Evolutionary conservation across 2,329 filamentous ascomycete species (phyloP).

Genomic region (Lanzia echinophila): DNA sequence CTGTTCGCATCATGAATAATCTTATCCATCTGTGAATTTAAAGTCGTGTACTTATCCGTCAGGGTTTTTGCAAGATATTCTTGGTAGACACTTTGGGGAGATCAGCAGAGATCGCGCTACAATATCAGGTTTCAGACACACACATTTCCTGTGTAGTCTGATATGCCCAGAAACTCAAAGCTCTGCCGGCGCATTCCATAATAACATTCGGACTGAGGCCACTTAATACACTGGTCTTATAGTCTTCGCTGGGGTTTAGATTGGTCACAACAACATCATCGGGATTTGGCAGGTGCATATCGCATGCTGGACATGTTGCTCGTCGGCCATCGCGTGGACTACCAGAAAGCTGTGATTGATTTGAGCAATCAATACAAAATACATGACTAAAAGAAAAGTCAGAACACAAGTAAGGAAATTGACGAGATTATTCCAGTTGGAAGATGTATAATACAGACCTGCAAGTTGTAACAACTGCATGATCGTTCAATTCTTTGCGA

Average conservation of each 20-base stretch:
- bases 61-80: slow-evolving; percentile 66
- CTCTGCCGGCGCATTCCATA: slow-evolving; percentile 79
- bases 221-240: slow-evolving; percentile 79
- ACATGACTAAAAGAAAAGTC: slow-evolving; percentile 56
- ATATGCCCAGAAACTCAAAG: slow-evolving; percentile 79
- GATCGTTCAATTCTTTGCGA: slow-evolving; percentile 58
- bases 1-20: slow-evolving; percentile 68
- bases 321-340: slow-evolving; percentile 43
- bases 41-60: slow-evolving; percentile 60
- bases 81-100: slow-evolving; percentile 59
- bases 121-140: slow-evolving; percentile 20
- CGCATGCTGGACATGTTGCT: slow-evolving; percentile 67
- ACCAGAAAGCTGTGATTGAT: slow-evolving; percentile 51
- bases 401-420: background rate
- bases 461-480: slow-evolving; percentile 83
- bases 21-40: slow-evolving; percentile 64
- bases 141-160: slow-evolving; percentile 80
- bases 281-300: slow-evolving; percentile 56
- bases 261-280: slow-evolving; percentile 69
- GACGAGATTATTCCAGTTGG: background rate
- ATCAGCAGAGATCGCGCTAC: slow-evolving; percentile 25
- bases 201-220: slow-evolving; percentile 75
- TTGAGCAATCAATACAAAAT: slow-evolving; percentile 73
- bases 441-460: slow-evolving; percentile 47
- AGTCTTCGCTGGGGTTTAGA: slow-evolving; percentile 77